Base-by-base conservation (phyloP, 2,329 filamentous ascomycete species). In the Talaromyces piceae region DNA sequence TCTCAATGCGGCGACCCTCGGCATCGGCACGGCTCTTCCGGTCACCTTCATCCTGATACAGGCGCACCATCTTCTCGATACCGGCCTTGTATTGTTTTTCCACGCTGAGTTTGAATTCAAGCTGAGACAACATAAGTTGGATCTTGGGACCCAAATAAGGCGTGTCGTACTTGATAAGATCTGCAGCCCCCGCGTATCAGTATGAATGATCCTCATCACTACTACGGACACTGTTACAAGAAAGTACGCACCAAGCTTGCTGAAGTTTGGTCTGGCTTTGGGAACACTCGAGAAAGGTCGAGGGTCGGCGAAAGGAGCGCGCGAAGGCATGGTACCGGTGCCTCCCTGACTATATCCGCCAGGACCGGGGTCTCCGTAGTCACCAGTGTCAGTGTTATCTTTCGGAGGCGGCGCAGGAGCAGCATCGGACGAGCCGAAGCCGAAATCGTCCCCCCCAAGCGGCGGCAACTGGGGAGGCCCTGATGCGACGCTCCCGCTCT, bases 31-130 rank as follows among this genome's bases (percentile, higher is more conserved):
- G 88, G 73, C 91, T 97, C 77, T 95, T 96, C 61, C 91, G 84
- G 67, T 98, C 93, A 26, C 93, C 91, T 69, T 97, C 93, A 80
- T 97, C 93, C 66, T 93, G 85, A 67, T 98, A 98, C 30, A 98
- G 77, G 67, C 93, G 89, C 44, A 96, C 88, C 93, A 98, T 97
- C 76, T 98, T 98, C 72, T 98, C 93, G 61, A 98, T 93, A 56
- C 93, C 93, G 65, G 95, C 94, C 59, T 97, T 90, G 72, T 98
- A 98, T 72, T 98, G 93, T 67, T 96, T 95, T 69, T 98, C 93
- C 25, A 98, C 93, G 59, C 93, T 95, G 55, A 98, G 80, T 75
- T 98, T 98, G 77, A 98, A 98, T 71, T 97, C 90, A 57, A 98
- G 85, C 70, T 98, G 93, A 45, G 93, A 95, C 64, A 98, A 77